These are phyloP conservation scores for Pseudogymnoascus sp. DNA, from an alignment of 2,329 filamentous ascomycete species.

Conservation along the genomic window DNA sequence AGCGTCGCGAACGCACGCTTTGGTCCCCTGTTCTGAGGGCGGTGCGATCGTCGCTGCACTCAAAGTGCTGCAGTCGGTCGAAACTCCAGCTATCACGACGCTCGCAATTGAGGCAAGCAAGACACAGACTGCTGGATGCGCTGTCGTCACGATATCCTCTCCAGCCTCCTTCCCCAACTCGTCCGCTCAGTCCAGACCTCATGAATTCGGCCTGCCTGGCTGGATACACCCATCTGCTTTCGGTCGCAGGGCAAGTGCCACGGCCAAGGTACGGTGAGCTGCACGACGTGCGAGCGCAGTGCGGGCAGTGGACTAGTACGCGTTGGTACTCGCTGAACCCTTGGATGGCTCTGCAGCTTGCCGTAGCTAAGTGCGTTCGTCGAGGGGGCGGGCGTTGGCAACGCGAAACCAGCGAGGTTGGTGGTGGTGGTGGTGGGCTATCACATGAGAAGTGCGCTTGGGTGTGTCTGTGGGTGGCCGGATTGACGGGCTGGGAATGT, in stretches of 20 bases:
- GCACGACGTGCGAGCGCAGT: not conserved
- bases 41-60: not conserved
- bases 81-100: not conserved
- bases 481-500: not conserved
- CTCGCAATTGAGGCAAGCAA: not conserved
- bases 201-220: not conserved
- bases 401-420: not conserved
- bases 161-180: not conserved
- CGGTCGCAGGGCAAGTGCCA: not conserved
- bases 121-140: not conserved
- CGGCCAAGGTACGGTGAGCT: not conserved
- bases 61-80: not conserved
- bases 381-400: not conserved
- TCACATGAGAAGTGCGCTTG: not conserved
- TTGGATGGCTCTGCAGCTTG: not conserved
- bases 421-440: not conserved
- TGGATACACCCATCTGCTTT: not conserved
- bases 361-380: not conserved
- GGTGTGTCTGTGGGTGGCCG: not conserved
- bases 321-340: not conserved
- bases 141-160: not conserved
- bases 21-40: not conserved
- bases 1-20: not conserved
- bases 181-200: not conserved
- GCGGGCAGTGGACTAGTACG: not conserved